These are phyloP conservation scores for Bacidia gigantensis DNA, from an alignment of 495 filamentous ascomycete genomes.

Conservation along the genomic window DNA sequence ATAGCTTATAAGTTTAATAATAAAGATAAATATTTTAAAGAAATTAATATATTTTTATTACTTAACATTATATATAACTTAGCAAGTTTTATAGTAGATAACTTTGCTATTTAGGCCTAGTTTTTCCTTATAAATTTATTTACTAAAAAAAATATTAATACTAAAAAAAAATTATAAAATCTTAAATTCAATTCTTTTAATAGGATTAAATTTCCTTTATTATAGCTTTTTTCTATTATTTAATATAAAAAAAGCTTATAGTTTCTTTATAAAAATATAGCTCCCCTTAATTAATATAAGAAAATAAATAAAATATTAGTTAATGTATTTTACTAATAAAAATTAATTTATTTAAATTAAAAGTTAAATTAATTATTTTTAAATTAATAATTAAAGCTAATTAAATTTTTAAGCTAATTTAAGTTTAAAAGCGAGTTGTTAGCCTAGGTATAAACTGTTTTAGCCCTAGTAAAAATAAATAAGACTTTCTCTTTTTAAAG, in stretches of 20 bases:
- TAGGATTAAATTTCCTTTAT: neutral
- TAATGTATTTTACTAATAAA: too few relatives aligned
- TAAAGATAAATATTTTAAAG: neutral
- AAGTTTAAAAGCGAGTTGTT: too few relatives aligned
- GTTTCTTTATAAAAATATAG: too few relatives aligned
- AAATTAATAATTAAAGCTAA: too few relatives aligned
- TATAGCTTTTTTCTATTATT: neutral
- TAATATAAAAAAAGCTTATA: neutral
- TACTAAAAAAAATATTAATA: neutral
- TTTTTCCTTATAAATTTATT: neutral
- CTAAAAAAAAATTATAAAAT: neutral
- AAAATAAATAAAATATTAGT: too few relatives aligned
- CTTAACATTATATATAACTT: neutral
- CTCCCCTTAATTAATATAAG: too few relatives aligned
- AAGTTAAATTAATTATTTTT: too few relatives aligned
- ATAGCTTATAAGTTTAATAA: neutral
- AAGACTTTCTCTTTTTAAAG: neutral
- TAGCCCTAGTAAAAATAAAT: too few relatives aligned
- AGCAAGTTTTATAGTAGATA: neutral
- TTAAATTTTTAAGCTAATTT: too few relatives aligned
- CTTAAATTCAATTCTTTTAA: neutral
- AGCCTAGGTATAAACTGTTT: too few relatives aligned
- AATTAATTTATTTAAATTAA: too few relatives aligned
- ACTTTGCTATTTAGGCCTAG: neutral
- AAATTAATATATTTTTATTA: neutral